phyloP scores from a whole-genome alignment of 2,329 filamentous ascomycete genomes.

The Nannizziopsis barbatae region DNA sequence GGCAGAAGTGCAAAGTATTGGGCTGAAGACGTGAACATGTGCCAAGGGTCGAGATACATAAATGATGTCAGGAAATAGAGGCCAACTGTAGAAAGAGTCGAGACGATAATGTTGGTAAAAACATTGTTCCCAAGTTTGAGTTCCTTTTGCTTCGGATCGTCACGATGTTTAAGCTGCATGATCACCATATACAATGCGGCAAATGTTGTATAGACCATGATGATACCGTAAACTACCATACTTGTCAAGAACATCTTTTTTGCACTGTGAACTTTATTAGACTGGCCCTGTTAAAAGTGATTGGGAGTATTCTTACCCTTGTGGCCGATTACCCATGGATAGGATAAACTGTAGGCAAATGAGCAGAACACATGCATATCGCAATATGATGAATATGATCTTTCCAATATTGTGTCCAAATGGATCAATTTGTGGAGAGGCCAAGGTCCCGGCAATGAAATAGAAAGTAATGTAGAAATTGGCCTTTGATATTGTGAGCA shows the following conservation, averaged over 20 bases:
- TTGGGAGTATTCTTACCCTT: conserved; percentile 47
- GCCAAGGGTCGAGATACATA: conserved; percentile 95
- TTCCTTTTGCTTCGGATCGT: conserved; percentile 31
- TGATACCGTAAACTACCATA: conserved; percentile 81
- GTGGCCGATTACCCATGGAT: conserved; percentile 88
- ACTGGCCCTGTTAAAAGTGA: neutral
- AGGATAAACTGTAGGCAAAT: conserved; percentile 95
- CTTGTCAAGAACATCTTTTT: conserved; percentile 78
- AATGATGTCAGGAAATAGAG: conserved; percentile 96
- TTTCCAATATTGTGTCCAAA: conserved; percentile 79
- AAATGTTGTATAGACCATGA: conserved; percentile 94
- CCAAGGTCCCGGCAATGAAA: conserved; percentile 86
- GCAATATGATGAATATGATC: conserved; percentile 74
- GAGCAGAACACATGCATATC: conserved; percentile 74
- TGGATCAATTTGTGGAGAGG: conserved; percentile 68
- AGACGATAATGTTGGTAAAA: conserved; percentile 90
- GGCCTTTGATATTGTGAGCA: conserved; percentile 40
- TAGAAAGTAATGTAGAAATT: conserved; percentile 99
- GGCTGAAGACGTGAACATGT: conserved; percentile 85
- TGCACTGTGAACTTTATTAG: conserved; percentile 37
- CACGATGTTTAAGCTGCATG: conserved; percentile 54
- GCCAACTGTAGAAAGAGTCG: conserved; percentile 75
- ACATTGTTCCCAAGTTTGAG: conserved; percentile 68
- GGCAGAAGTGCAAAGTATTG: conserved; percentile 93
- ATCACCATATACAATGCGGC: conserved; percentile 81